These are phyloP conservation scores for Afroboletus lepidellus DNA, from an alignment of 1,284 basidiomycete species.

Conservation along the genomic window DNA sequence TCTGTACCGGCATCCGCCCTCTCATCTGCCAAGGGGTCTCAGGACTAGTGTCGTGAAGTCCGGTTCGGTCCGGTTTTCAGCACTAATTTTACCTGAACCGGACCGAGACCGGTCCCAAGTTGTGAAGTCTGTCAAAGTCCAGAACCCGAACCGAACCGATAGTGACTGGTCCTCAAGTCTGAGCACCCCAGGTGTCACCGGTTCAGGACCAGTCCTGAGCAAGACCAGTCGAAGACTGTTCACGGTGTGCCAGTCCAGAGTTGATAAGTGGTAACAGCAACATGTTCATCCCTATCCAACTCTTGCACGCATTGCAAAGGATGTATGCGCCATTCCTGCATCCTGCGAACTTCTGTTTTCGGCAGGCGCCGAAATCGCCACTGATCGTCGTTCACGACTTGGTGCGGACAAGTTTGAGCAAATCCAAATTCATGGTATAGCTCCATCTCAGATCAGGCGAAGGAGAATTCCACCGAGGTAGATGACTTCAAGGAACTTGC, in stretches of 20 bases:
- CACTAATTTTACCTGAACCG: too few species aligned
- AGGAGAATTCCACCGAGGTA: neutral
- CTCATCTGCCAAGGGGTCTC: conserved; percentile 31
- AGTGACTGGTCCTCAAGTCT: too few species aligned
- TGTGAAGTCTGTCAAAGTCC: too few species aligned
- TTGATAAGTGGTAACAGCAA: too few species aligned
- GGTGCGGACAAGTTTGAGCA: neutral
- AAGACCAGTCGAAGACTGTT: too few species aligned
- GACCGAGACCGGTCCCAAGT: too few species aligned
- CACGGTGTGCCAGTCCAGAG: too few species aligned
- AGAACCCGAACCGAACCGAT: too few species aligned
- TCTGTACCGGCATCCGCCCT: conserved; percentile 21
- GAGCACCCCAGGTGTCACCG: too few species aligned
- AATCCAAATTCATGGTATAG: neutral
- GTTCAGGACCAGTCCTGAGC: too few species aligned
- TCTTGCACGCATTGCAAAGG: neutral
- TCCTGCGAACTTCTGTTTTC: neutral
- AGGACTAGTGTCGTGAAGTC: too few species aligned
- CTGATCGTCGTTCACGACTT: neutral
- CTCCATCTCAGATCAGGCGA: neutral
- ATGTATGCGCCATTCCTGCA: neutral
- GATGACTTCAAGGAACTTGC: neutral
- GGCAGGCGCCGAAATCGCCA: neutral
- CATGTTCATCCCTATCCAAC: neutral
- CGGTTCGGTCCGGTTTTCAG: too few species aligned